A percentile compares a stretch with the other conserved stretches of the same genome.
These are phyloP conservation scores for Flaveria brownii DNA, from an alignment of 129 eudicot genomes.

Conservation along the genomic window DNA sequence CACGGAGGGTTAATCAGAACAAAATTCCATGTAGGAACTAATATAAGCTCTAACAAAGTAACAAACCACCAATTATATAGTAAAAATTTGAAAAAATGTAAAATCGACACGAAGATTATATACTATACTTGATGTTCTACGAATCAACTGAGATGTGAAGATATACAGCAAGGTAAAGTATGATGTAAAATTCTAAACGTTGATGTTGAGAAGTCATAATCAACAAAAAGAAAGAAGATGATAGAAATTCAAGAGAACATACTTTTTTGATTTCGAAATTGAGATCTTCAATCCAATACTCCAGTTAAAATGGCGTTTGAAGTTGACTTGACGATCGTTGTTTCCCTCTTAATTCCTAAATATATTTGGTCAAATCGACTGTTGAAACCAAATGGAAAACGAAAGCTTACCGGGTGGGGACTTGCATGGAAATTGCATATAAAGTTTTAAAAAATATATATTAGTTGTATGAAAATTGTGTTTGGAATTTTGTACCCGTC, in stretches of 20 bases:
- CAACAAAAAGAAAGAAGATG: background rate
- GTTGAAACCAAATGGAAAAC: background rate
- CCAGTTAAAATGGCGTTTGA: background rate
- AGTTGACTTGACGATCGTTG: background rate
- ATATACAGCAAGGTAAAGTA: background rate
- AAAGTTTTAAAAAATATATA: no score
- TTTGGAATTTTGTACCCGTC: no score
- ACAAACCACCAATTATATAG: background rate
- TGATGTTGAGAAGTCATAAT: conserved; percentile 7
- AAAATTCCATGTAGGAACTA: background rate
- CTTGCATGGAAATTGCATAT: background rate
- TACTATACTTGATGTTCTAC: background rate
- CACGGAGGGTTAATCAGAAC: background rate
- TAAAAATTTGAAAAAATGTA: background rate
- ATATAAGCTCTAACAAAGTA: background rate
- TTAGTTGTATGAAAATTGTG: background rate
- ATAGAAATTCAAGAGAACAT: no score
- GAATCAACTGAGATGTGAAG: background rate
- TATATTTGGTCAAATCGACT: background rate
- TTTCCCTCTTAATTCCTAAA: background rate
- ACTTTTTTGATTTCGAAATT: background rate
- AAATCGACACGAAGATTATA: background rate
- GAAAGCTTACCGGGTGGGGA: background rate
- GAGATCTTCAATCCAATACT: conserved; percentile 2
- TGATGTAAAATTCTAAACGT: background rate